Evolutionary conservation across 108 stramenopile species (phyloP), one percentile per base, ranked within the genome.

Genomic region (Skeletonema marinoi): DNA sequence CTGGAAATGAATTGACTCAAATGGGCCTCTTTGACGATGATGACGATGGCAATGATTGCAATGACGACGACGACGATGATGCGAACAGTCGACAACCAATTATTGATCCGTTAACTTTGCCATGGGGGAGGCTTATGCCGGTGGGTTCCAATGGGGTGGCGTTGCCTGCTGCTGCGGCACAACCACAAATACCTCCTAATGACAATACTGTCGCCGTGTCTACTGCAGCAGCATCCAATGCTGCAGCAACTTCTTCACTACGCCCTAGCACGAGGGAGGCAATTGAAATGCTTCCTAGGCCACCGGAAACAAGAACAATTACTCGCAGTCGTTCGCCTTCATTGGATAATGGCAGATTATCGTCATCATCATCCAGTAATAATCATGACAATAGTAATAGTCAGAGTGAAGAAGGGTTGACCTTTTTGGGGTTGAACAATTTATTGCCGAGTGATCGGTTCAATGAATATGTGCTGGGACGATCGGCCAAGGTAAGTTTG

Each of bases 71-170:
- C 3, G 42, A 64, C 0, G 62, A 33, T 10, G 63, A 66, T 33
- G 42, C 17, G 13, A 48, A 54, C 39, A 51, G 66, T 42, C 60
- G 74, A 21, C 70, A 61, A 17, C 62, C 83, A 39, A 82, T 85
- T 3, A 75, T 89, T 16, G 82, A 86, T 81, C 91, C 87, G 13
- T 77, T 74, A 1, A 78, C 75, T 12, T 32, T 88, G 51, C 89
- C 91, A 1, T 92, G 86, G 88, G 91, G 82, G 30, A 78, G 91
- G 6, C 78, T 92, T 6, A 85, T 92, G 48, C 87, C 88, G n/a
- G 77, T 78, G 35, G 77, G 70, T 56, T 29, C 62, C 44, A 59
- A 62, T 59, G 63, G 62, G 60, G 16, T 38, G 10, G 44, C 61
- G 2, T 7, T n/a, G 30, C 62, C 61, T 31, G 3, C 56, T 41